A percentile compares a stretch with the other conserved stretches of the same genome.
Evolutionary conservation across 345 rosid genomes (phyloP).

Genomic region (Acer negundo): DNA sequence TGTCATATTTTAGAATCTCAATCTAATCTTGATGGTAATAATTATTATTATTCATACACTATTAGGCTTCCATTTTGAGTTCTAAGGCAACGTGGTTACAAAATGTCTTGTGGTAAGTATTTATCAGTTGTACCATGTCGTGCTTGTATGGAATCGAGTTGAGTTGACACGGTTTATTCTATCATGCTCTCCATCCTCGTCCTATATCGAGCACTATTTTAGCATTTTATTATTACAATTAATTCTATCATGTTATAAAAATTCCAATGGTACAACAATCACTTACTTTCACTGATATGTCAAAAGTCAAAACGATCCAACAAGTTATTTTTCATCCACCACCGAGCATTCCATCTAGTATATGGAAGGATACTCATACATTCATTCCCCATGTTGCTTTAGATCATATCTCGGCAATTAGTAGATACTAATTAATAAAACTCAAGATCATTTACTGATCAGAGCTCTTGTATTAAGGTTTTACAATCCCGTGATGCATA

Average conservation of each 20-base stretch:
- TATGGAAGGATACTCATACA: background rate
- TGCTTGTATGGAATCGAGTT: no score
- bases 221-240: no score
- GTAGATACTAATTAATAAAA: no score
- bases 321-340: background rate
- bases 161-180: no score
- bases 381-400: background rate
- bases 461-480: no score
- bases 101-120: background rate
- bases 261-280: no score
- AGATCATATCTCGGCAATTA: background rate
- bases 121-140: background rate
- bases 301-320: background rate
- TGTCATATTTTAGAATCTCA: background rate
- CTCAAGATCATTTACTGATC: background rate
- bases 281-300: no score
- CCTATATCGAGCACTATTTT: no score
- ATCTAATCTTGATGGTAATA: background rate
- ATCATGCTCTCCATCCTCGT: no score
- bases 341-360: background rate
- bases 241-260: no score
- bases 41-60: conserved; percentile 2
- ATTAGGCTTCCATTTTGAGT: background rate
- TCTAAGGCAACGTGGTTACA: background rate
- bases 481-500: no score